Base-by-base conservation (phyloP, 1,284 basidiomycete species). In the Schizophyllum commune region DNA sequence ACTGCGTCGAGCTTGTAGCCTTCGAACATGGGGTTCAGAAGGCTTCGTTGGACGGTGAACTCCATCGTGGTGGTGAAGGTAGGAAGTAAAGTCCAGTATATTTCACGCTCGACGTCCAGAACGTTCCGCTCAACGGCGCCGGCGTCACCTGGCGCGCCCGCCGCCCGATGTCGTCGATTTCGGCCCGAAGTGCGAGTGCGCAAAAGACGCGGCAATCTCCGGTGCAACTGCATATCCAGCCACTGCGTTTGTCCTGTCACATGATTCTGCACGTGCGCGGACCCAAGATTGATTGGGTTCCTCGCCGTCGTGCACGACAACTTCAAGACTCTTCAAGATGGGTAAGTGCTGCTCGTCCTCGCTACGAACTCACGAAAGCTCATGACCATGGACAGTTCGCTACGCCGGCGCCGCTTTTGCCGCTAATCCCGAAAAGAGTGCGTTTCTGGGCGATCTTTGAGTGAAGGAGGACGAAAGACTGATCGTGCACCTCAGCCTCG, bases 391-490 rank as follows among this genome's bases (percentile, higher is more conserved):
- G 71, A 20, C 60, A 94, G 93, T 94, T 79, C 92, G 94, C 74
- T 96, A 96, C 85, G 91, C 94, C 71, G 86, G 89, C 70, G 91
- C 89, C 71, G 82, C 90, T 73, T 82, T 88, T 70, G 89, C 89
- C 72, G 80, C 87, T 71, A 94, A 96, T 82, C 92, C 94, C 71
- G 93, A 96, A 86, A 95, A 92, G 84, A 92, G 93, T 95, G 62
- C 65, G 86, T 84, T 60, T 27, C 11, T n/a, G 19, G 20, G 27
- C 17, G 33, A 7, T 33, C 19, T 32, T 33, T 33, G 39, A 51
- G 17, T 55, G 21, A 55, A 57, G 57, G 58, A 55, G 39, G 34
- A 19, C 61, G 19, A 27, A 55, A 65, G 60, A 62, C 63, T 66
- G 59, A 64, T 63, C 66, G 53, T 55, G 53, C 53, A 27, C 9